A percentile compares a stretch with the other conserved stretches of the same genome.
These are phyloP conservation scores for Nidularia sp. DNA, from an alignment of 768 basidiomycete genomes.

Conservation along the genomic window DNA sequence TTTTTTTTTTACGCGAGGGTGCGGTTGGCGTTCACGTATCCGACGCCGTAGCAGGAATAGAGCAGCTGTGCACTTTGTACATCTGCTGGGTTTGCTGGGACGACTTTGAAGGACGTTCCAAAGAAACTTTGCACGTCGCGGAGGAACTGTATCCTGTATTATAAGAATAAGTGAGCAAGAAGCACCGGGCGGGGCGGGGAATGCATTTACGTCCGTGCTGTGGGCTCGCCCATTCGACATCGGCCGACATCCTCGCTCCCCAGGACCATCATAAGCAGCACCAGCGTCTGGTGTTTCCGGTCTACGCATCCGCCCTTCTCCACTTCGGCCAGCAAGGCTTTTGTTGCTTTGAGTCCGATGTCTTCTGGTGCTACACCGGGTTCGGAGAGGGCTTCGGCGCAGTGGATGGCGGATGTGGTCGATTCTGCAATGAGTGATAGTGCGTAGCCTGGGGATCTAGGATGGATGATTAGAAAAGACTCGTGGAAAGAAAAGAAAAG, in stretches of 20 bases:
- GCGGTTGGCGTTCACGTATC: constrained; percentile 86
- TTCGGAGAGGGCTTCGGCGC: constrained; percentile 80
- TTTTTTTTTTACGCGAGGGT: constrained; percentile 53
- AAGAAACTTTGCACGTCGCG: constrained; percentile 80
- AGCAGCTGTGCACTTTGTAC: constrained; percentile 55
- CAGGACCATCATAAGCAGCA: constrained; percentile 89
- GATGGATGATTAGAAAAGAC: background rate
- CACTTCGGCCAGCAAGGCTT: constrained; percentile 76
- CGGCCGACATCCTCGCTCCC: constrained; percentile 96
- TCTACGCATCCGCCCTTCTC: constrained; percentile 87
- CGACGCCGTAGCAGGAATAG: constrained; percentile 89
- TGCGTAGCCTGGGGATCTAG: constrained; percentile 93
- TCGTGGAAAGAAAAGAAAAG: too few relatives aligned
- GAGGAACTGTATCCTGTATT: constrained; percentile 81
- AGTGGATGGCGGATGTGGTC: constrained; percentile 85
- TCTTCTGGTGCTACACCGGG: constrained; percentile 91
- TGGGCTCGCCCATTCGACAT: constrained; percentile 82
- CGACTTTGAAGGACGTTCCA: constrained; percentile 91
- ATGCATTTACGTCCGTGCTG: constrained; percentile 67
- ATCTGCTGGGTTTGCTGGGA: constrained; percentile 50
- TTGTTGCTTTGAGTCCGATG: constrained; percentile 77
- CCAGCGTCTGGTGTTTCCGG: constrained; percentile 80
- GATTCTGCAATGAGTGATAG: constrained; percentile 88
- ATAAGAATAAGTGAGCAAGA: constrained; percentile 6
- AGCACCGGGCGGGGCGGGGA: background rate